phyloP scores from a whole-genome alignment of 441 rosid species.

The Euphorbia celastroides region DNA sequence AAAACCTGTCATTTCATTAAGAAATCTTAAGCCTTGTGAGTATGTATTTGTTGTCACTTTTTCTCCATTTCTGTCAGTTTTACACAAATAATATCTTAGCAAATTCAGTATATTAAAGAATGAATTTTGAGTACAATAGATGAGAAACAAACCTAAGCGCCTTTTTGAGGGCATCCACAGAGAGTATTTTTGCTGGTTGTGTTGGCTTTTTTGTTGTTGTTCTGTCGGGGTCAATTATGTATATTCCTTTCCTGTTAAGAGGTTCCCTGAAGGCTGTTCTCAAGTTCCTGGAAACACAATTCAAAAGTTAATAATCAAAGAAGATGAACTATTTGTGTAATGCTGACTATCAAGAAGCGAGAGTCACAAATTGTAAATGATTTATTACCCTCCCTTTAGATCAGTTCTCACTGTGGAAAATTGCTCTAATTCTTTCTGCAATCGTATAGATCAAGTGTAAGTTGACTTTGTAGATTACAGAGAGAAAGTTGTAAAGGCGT shows the following conservation, averaged over 20 bases:
- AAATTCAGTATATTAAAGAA: slow-evolving; percentile 8
- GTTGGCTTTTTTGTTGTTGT: slow-evolving; percentile 37
- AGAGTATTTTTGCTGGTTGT: slow-evolving; percentile 55
- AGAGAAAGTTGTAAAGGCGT: slow-evolving; percentile 18
- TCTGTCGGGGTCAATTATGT: slow-evolving; percentile 57
- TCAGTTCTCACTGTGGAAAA: slow-evolving; percentile 55
- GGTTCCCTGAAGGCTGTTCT: slow-evolving; percentile 56
- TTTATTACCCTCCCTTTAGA: slow-evolving; percentile 94
- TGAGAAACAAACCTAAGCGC: slow-evolving; percentile 58
- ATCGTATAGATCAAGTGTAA: slow-evolving; percentile 7
- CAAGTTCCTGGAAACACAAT: slow-evolving; percentile 43
- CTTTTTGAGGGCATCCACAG: slow-evolving; percentile 75
- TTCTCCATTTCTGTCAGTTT: slow-evolving; percentile 63
- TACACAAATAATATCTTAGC: slow-evolving; percentile 6
- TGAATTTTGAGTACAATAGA: slow-evolving; percentile 1
- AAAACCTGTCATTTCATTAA: slow-evolving; percentile 77
- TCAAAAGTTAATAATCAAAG: slow-evolving; percentile 1
- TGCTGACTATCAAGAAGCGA: background rate
- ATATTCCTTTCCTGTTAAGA: slow-evolving; percentile 54
- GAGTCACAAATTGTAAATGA: too few species aligned
- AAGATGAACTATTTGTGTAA: background rate
- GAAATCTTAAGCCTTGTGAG: slow-evolving; percentile 95
- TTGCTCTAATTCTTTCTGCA: slow-evolving; percentile 67
- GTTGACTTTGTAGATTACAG: slow-evolving; percentile 14
- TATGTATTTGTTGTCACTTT: slow-evolving; percentile 79